Conservation (phyloP, 164 flowering plant species). For the Macadamia tetraphylla region DNA sequence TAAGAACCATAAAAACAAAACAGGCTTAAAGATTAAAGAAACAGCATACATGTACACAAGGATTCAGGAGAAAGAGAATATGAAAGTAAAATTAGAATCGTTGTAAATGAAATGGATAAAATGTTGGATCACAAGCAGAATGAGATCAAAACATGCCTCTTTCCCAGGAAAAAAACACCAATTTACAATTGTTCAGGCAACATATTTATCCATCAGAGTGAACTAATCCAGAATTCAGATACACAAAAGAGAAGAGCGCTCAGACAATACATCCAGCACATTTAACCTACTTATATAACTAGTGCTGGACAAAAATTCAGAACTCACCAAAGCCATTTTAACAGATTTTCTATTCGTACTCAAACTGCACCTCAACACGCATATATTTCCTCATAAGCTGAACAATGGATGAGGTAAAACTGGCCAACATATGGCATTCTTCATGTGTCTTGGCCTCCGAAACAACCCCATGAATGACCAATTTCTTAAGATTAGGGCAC, state of each 20-base stretch:
- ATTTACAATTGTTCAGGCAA: slow-evolving; percentile 14
- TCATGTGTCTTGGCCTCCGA: slow-evolving; percentile 30
- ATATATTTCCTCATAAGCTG: slow-evolving; percentile 37
- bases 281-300: slow-evolving; percentile 19
- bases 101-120: not conserved
- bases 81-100: not conserved
- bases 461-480: slow-evolving; percentile 32
- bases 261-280: slow-evolving; percentile 8
- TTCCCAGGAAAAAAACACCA: slow-evolving; percentile 9
- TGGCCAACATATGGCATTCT: slow-evolving; percentile 30
- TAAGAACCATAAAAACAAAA: not conserved
- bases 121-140: not conserved
- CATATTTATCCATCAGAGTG: slow-evolving; percentile 1
- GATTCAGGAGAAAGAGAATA: too few relatives aligned
- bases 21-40: slow-evolving; percentile 1
- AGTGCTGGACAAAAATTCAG: slow-evolving; percentile 17
- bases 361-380: slow-evolving; percentile 69
- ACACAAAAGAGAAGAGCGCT: slow-evolving; percentile 9
- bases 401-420: slow-evolving; percentile 33
- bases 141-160: slow-evolving; percentile 7
- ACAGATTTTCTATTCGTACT: slow-evolving; percentile 41
- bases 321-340: slow-evolving; percentile 8
- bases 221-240: slow-evolving; percentile 1
- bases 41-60: not conserved
- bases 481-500: slow-evolving; percentile 33